phyloP scores from a whole-genome alignment of 2,329 filamentous ascomycete species.

The Exophiala dermatitidis region DNA sequence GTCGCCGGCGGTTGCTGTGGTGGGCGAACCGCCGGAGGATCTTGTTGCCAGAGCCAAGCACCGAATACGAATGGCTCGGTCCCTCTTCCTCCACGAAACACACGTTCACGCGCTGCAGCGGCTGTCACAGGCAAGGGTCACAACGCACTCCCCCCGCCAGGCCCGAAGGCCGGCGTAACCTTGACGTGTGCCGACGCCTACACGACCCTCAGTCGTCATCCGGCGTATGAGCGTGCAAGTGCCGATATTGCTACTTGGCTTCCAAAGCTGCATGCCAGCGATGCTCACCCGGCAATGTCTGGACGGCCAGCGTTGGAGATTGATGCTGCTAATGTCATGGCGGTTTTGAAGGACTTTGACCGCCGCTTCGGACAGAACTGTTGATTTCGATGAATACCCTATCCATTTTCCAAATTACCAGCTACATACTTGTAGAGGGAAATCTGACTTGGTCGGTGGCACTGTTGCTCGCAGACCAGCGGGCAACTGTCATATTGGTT shows the following conservation, averaged over 20 bases:
- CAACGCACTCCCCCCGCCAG: constrained; percentile 28
- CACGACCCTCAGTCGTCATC: constrained; percentile 69
- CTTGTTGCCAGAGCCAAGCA: constrained; percentile 25
- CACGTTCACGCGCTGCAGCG: constrained; percentile 26
- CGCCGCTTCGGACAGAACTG: constrained; percentile 54
- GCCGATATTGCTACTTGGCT: constrained; percentile 71
- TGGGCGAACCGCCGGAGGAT: constrained; percentile 39
- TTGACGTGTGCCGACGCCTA: constrained; percentile 71
- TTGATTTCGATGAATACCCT: constrained; percentile 1
- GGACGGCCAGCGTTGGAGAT: constrained; percentile 61
- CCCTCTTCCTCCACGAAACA: constrained; percentile 18
- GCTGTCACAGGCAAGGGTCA: constrained; percentile 3
- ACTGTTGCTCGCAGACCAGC: too few species aligned
- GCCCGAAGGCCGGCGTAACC: constrained; percentile 45
- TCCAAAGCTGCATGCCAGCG: constrained; percentile 59
- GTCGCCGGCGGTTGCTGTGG: constrained; percentile 54
- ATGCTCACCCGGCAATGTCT: constrained; percentile 29
- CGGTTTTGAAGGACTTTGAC: constrained; percentile 74
- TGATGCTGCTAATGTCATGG: constrained; percentile 78
- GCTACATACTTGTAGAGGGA: too few species aligned
- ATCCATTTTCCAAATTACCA: too few species aligned
- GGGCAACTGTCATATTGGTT: too few species aligned
- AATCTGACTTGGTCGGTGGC: too few species aligned
- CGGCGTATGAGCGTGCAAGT: constrained; percentile 65
- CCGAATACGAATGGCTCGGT: constrained; percentile 26